Evolutionary conservation across 2,329 filamentous ascomycete species (phyloP), one percentile per base, ranked within the genome.

Genomic region (Arachnomyces sp.): DNA sequence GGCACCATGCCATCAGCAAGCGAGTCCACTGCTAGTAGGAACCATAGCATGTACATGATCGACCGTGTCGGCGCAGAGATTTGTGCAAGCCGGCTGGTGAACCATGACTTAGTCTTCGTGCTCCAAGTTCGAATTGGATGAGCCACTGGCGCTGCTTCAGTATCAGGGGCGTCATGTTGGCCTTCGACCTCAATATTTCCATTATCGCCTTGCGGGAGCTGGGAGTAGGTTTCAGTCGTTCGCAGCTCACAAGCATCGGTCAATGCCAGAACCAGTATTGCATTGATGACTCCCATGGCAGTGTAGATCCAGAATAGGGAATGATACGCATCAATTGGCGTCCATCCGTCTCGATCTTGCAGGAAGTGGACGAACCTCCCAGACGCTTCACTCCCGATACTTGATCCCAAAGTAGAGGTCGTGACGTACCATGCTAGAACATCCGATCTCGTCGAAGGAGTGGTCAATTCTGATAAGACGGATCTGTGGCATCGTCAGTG

Each of bases 1-100:
- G 66, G 68, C n/a, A 73, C 71, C 75, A 83, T 82, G 16, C 79
- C 78, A 49, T 82, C 78, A 11, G 79, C 77, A 7, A 82, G 65
- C 2, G 77, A 78, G 58, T 84, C 80, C 16, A 83, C 65, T 15
- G 73, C 71, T 7, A 84, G 67, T 6, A 84, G 68, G 43, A 80
- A 72, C 77, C 79, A 83, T 3, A 84, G 63, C 37, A 76, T 75
- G 56, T 74, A 75, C 72, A 83, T 80, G 51, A 77, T 68, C 2
- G 65, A 67, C 9, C 73, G 68, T 0, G 79, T 81, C 11, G 72
- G 61, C 1, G 61, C 55, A 69, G 45, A 0, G 69, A n/a, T n/a
- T n/a, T n/a, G n/a, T n/a, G n/a, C n/a, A n/a, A n/a, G n/a, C n/a
- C n/a, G n/a, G n/a, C n/a, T n/a, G n/a, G n/a, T n/a, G n/a, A n/a